Evolutionary conservation across 495 filamentous ascomycete genomes (phyloP), one percentile per base, ranked within the genome.

Genomic region (Podospora anserina): DNA sequence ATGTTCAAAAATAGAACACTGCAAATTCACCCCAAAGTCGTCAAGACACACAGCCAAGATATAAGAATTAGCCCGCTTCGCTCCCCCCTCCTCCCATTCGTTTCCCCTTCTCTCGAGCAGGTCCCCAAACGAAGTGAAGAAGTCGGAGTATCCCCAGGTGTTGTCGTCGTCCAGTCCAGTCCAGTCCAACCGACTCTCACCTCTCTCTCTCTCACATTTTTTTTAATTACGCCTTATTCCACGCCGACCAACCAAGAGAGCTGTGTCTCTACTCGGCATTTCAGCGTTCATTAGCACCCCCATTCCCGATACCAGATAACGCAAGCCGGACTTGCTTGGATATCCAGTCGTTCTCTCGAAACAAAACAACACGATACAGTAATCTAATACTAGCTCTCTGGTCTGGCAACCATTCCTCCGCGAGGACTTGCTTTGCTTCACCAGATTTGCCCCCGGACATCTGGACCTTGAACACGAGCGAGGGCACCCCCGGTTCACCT

Each of bases 251-350:
- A 79, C 77, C 78, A 78, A 44, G 69, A 63, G 67, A 55, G 39
- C n/a, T 5, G 4, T 2, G 30, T 27, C 27, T 61, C 28, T 27
- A 61, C 28, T 61, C 59, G 59, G 20, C 59, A 64, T 65, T 60
- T 71, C 59, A 65, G 65, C 68, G 65, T 63, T 66, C 61, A 69
- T 49, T 49, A 49, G 39, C 39, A 49, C 7, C 39, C 39, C 7
- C 2, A 49, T 65, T 67, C 67, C 69, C 61, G 69, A 73, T 73
- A 70, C 71, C 71, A 72, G 74, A 74, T 61, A 77, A 78, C 75
- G 80, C 82, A 83, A 85, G 82, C 82, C 74, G 82, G 82, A 80
- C 82, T 85, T 83, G 82, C 81, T 82, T 73, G 72, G 58, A 54
- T 74, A 84, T 81, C 79, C 78, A 77, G 80, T 78, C 82, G 80